Percentiles rank a stretch among this genome's conserved stretches.
Evolutionary conservation across 2,329 filamentous ascomycete genomes (phyloP).

Genomic region (Davidsoniella neocaledoniae): DNA sequence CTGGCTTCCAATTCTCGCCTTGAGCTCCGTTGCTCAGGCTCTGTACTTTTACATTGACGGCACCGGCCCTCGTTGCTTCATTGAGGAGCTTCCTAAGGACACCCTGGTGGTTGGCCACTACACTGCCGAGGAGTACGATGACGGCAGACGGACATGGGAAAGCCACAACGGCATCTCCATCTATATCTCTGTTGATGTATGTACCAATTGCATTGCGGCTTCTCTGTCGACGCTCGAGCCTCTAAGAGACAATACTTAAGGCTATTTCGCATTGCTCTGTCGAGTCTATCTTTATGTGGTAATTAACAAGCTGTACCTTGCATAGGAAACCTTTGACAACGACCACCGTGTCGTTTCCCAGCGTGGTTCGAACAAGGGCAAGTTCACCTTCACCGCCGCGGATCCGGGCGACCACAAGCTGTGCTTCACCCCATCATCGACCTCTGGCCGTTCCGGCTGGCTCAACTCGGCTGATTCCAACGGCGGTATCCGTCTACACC

Average conservation of each 20-base stretch:
- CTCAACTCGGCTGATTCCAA: conserved; percentile 45
- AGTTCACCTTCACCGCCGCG: conserved; percentile 89
- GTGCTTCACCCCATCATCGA: conserved; percentile 78
- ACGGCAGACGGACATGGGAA: conserved; percentile 48
- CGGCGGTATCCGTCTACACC: conserved; percentile 64
- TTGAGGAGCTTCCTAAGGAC: conserved; percentile 93
- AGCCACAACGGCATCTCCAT: conserved; percentile 64
- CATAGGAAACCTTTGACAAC: conserved; percentile 85
- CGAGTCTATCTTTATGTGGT: neutral
- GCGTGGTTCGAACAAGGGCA: conserved; percentile 55
- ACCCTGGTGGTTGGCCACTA: conserved; percentile 92
- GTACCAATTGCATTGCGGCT: conserved; percentile 16
- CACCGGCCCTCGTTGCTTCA: conserved; percentile 81
- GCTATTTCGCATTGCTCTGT: too few relatives aligned
- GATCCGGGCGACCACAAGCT: conserved; percentile 92
- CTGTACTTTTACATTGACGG: conserved; percentile 95
- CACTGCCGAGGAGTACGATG: conserved; percentile 69
- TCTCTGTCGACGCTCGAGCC: too few relatives aligned
- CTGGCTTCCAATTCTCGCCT: conserved; percentile 47
- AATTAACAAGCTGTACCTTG: neutral
- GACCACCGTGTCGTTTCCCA: conserved; percentile 91
- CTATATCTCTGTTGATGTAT: conserved; percentile 75
- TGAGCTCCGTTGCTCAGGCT: conserved; percentile 53
- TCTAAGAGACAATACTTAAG: neutral
- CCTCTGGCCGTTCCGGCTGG: conserved; percentile 53